These are phyloP conservation scores for Macrolepiota dolichaula DNA, from an alignment of 768 basidiomycete genomes.

Conservation along the genomic window DNA sequence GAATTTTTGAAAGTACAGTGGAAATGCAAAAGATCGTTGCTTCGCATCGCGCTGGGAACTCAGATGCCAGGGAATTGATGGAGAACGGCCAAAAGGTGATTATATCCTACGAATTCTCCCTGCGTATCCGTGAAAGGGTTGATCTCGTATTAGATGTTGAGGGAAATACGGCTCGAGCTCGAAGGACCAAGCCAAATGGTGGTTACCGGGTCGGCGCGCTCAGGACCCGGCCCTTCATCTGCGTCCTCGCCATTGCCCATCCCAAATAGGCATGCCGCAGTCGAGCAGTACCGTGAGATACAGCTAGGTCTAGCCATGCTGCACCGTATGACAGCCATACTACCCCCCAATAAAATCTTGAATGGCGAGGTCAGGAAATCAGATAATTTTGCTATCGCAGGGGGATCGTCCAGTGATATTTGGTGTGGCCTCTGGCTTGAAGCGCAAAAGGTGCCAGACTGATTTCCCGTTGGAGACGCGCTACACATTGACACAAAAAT, in stretches of 20 bases:
- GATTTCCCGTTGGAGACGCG: not conserved
- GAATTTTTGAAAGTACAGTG: not conserved
- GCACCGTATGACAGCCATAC: slow-evolving; percentile 34
- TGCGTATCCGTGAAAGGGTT: not conserved
- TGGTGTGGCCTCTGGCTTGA: slow-evolving; percentile 55
- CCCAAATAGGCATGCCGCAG: not conserved
- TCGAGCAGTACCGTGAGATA: not conserved
- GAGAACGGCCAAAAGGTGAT: not conserved
- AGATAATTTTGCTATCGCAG: slow-evolving; percentile 37
- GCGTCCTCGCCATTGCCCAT: not conserved
- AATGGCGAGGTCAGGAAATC: slow-evolving; percentile 45
- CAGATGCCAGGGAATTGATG: not conserved
- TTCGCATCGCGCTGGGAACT: not conserved
- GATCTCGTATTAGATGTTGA: not conserved
- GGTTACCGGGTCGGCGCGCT: not conserved
- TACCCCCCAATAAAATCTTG: slow-evolving; percentile 47
- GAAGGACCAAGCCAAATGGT: not conserved
- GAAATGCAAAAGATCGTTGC: not conserved
- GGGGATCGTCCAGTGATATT: slow-evolving; percentile 54
- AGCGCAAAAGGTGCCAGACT: slow-evolving; percentile 38
- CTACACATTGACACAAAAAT: not conserved
- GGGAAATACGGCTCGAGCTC: not conserved
- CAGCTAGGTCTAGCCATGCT: not conserved
- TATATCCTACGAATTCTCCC: not conserved
- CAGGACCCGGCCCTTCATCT: not conserved